Base-by-base conservation (phyloP, 2,329 filamentous ascomycete genomes). In the Rasamsonia emersonii region DNA sequence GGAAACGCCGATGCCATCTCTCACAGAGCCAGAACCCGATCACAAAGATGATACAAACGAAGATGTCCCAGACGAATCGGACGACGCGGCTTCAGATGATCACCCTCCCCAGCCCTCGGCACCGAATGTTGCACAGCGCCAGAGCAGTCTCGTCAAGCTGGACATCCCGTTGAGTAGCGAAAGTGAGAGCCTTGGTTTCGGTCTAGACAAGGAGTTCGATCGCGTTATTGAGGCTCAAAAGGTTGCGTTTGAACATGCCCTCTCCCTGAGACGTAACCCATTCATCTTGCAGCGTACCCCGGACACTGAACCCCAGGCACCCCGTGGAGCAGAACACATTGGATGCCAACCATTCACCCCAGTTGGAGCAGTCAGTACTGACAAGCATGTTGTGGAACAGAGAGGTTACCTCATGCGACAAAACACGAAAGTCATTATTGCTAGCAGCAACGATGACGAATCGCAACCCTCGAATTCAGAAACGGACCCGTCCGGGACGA, bases 331-430 rank as follows among this genome's bases (percentile, higher is more conserved):
- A 8, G 38, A 18, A 37, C 40, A 50, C 15, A 51, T 53, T 39
- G 44, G 43, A 24, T 47, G 44, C 19, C 44, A 56, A 44, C 36
- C 45, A 30, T 51, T 53, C 24, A 41, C 47, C 9, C 51, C 47
- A 37, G 48, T 46, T 42, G 28, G 47, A 45, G 47, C 46, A 42
- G 38, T 51, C 36, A 61, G 70, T 76, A 71, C 80, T 85, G 78
- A 86, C 71, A 53, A 66, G 50, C 70, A 59, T 52, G 50, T 64
- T 47, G 68, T 61, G 46, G 71, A 70, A 77, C 82, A 95, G 88
- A 88, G 93, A 67, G 91, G 91, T 35, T 98, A 98, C 54, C 71
- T 96, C 27, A 98, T 96, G 89, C 79, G 91, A 50, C 89, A 98
- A 50, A 98, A 96, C 62, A 96, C 89, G 3, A 96, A 96, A 60